Percentiles rank a stretch among this genome's conserved stretches.
Evolutionary conservation across 2,329 filamentous ascomycete species (phyloP).

Genomic region (Elsinoe batatas): DNA sequence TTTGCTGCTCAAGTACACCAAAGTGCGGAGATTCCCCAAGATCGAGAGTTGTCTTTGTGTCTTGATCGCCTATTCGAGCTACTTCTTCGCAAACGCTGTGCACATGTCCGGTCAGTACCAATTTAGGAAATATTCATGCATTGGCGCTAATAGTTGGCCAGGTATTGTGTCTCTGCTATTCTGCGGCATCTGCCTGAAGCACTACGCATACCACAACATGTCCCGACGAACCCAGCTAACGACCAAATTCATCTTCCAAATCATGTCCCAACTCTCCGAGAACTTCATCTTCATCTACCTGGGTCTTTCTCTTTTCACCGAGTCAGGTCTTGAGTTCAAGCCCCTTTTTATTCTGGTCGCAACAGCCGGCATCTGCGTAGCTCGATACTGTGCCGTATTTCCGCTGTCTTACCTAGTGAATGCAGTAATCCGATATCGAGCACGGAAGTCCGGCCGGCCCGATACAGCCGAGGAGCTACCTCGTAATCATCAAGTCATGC

Average conservation of each 20-base stretch:
- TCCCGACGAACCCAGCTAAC: constrained; percentile 92
- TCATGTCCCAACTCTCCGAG: constrained; percentile 87
- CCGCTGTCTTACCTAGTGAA: constrained; percentile 85
- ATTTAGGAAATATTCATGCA: not conserved
- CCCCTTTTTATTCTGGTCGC: constrained; percentile 92
- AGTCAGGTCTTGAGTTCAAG: constrained; percentile 78
- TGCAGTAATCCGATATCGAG: constrained; percentile 80
- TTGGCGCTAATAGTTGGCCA: constrained; percentile 29
- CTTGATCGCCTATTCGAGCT: constrained; percentile 88
- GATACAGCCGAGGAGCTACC: constrained; percentile 81
- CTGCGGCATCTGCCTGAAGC: constrained; percentile 95
- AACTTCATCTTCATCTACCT: constrained; percentile 99
- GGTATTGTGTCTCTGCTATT: constrained; percentile 94
- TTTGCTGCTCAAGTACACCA: constrained; percentile 85
- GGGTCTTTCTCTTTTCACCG: constrained; percentile 87
- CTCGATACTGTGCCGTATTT: constrained; percentile 89
- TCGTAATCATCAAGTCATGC: constrained; percentile 95
- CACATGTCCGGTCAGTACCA: constrained; percentile 78
- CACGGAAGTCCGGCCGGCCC: constrained; percentile 56
- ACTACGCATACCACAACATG: constrained; percentile 99
- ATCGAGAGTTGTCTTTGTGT: constrained; percentile 94
- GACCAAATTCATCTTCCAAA: constrained; percentile 94
- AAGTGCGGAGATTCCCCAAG: constrained; percentile 83
- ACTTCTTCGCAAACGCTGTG: constrained; percentile 94
- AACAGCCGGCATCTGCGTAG: constrained; percentile 80